phyloP scores from a whole-genome alignment of 2,329 filamentous ascomycete species.

The Atkinsonella texensis region DNA sequence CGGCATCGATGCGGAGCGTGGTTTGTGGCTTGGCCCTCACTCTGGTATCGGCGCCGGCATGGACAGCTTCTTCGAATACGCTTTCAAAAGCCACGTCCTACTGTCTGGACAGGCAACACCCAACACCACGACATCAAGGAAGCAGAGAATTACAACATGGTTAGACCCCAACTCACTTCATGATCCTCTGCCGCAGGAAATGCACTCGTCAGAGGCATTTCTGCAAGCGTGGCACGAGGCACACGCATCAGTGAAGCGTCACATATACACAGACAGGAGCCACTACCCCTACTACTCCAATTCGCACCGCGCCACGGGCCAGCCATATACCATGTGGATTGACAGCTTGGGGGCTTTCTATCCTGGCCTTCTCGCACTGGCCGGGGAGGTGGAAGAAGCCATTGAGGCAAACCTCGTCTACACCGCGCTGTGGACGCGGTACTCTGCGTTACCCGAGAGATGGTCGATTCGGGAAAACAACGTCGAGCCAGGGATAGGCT shows the following conservation, averaged over 20 bases:
- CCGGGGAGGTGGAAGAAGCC: constrained; percentile 83
- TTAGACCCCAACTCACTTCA: constrained; percentile 54
- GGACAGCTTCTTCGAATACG: constrained; percentile 98
- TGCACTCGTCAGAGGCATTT: constrained; percentile 67
- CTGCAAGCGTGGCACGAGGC: constrained; percentile 74
- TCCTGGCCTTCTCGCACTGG: constrained; percentile 73
- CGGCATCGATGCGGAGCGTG: constrained; percentile 84
- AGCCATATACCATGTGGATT: constrained; percentile 83
- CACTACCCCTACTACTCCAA: constrained; percentile 91
- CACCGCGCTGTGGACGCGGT: constrained; percentile 88
- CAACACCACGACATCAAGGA: constrained; percentile 31
- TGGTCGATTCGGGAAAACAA: constrained; percentile 80
- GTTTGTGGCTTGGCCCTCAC: constrained; percentile 76
- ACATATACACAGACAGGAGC: constrained; percentile 66
- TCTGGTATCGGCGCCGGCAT: constrained; percentile 94
- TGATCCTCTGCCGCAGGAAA: constrained; percentile 45
- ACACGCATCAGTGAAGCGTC: constrained; percentile 76
- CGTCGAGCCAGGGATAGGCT: constrained; percentile 76
- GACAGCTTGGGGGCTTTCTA: constrained; percentile 95
- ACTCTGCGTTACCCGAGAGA: constrained; percentile 84
- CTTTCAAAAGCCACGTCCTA: constrained; percentile 84
- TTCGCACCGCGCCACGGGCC: constrained; percentile 77
- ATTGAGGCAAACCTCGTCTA: constrained; percentile 82
- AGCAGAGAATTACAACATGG: constrained; percentile 31
- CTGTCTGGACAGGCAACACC: constrained; percentile 62